phyloP scores from a whole-genome alignment of 1,284 basidiomycete genomes.

The Fomitiporia mediterranea region DNA sequence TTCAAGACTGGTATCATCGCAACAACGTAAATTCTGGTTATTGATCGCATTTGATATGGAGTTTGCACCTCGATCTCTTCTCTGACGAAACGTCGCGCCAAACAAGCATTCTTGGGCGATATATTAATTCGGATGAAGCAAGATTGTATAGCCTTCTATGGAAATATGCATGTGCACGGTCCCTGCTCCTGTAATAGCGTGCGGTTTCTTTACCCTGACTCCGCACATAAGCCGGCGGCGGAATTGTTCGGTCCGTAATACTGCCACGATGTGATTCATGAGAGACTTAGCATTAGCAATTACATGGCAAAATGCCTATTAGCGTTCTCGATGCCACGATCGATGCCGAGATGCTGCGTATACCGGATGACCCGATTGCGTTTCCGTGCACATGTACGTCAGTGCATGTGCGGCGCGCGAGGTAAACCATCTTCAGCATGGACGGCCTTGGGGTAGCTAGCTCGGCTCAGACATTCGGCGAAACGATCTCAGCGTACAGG shows the following conservation, averaged over 20 bases:
- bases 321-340: constrained; percentile 15
- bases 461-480: constrained; percentile 1
- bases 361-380: too few relatives aligned
- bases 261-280: constrained; percentile 4
- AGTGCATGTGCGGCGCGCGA: not conserved
- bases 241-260: constrained; percentile 1
- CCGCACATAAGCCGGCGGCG: constrained; percentile 3
- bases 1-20: not conserved
- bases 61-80: not conserved
- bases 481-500: constrained; percentile 4
- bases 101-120: too few relatives aligned
- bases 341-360: too few relatives aligned
- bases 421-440: not conserved
- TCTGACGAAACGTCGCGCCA: not conserved
- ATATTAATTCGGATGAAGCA: constrained; percentile 1
- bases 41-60: not conserved
- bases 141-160: not conserved
- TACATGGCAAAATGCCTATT: constrained; percentile 18
- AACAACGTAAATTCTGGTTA: not conserved
- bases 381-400: not conserved
- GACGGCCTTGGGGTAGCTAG: not conserved
- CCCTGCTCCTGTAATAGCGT: not conserved
- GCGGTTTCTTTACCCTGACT: not conserved
- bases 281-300: not conserved
- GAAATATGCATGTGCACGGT: not conserved